Conservation (phyloP, 768 basidiomycete species). For the Boletus rex-veris region DNA sequence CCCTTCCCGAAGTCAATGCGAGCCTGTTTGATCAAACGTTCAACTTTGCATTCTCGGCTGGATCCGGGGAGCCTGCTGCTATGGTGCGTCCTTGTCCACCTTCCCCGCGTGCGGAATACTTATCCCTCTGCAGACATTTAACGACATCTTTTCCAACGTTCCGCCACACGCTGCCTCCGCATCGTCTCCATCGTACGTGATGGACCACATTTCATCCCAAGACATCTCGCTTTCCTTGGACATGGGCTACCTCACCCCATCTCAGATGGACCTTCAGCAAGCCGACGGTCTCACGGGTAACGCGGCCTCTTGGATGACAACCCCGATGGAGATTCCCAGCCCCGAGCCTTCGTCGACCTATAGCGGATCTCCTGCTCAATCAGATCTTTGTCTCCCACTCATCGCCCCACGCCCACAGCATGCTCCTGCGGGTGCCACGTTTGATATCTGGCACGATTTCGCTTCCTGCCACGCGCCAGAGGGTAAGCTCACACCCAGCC, state of each 20-base stretch:
- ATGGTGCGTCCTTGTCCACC: slow-evolving; percentile 9
- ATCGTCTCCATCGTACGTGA: slow-evolving; percentile 10
- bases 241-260: not conserved
- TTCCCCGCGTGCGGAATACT: not conserved
- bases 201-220: slow-evolving; percentile 27
- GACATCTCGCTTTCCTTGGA: slow-evolving; percentile 13
- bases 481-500: not conserved
- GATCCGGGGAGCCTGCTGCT: slow-evolving; percentile 5
- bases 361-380: slow-evolving; percentile 39
- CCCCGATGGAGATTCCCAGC: slow-evolving; percentile 15
- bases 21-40: slow-evolving; percentile 47
- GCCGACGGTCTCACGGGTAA: slow-evolving; percentile 2
- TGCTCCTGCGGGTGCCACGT: not conserved
- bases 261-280: slow-evolving; percentile 11
- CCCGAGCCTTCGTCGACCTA: slow-evolving; percentile 42
- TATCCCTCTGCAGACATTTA: slow-evolving; percentile 14
- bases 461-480: not conserved
- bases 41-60: slow-evolving; percentile 27
- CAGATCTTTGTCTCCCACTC: slow-evolving; percentile 28
- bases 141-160: slow-evolving; percentile 24
- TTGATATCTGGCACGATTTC: slow-evolving; percentile 22
- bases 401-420: slow-evolving; percentile 29
- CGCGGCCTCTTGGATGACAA: slow-evolving; percentile 3
- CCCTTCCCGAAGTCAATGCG: slow-evolving; percentile 48
- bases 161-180: slow-evolving; percentile 18